Evolutionary conservation across 345 rosid genomes (phyloP).

Genomic region (Eucalyptus sp.): DNA sequence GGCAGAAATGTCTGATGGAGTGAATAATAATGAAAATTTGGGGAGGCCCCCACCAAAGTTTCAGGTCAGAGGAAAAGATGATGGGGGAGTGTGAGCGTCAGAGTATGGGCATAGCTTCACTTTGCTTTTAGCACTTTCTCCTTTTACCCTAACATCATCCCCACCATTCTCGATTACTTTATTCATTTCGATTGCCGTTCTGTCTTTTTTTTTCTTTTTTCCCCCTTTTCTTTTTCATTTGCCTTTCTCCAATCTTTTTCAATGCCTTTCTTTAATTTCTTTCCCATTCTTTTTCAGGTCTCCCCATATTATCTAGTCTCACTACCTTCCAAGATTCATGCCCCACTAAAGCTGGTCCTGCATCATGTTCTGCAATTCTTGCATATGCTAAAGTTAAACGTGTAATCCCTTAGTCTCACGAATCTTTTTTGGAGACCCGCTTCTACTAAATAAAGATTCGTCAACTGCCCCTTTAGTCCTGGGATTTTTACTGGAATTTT

Average conservation of each 20-base stretch:
- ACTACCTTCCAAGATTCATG: conserved; percentile 10
- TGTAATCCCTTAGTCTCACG: not conserved
- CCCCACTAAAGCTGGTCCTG: not conserved
- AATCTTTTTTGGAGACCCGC: not conserved
- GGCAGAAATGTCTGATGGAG: not conserved
- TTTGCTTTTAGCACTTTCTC: not conserved
- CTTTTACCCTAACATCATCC: not conserved
- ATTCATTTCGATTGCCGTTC: not conserved
- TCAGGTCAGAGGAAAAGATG: conserved; percentile 18
- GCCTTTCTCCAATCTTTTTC: not conserved
- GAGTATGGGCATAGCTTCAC: conserved; percentile 16
- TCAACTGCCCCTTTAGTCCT: not conserved
- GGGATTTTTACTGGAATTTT: not conserved
- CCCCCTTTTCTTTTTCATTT: not conserved
- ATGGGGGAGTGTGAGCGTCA: conserved; percentile 22
- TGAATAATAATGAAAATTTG: not conserved
- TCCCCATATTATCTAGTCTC: not conserved
- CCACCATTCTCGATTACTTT: not conserved
- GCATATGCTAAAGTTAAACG: not conserved
- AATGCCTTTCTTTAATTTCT: not conserved
- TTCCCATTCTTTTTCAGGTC: not conserved
- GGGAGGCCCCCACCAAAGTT: conserved; percentile 8
- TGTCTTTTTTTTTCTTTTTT: not conserved
- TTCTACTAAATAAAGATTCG: not conserved
- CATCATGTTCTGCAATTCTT: not conserved